phyloP scores from a whole-genome alignment of 2,329 filamentous ascomycete species.

The Zopfia rhizophila region DNA sequence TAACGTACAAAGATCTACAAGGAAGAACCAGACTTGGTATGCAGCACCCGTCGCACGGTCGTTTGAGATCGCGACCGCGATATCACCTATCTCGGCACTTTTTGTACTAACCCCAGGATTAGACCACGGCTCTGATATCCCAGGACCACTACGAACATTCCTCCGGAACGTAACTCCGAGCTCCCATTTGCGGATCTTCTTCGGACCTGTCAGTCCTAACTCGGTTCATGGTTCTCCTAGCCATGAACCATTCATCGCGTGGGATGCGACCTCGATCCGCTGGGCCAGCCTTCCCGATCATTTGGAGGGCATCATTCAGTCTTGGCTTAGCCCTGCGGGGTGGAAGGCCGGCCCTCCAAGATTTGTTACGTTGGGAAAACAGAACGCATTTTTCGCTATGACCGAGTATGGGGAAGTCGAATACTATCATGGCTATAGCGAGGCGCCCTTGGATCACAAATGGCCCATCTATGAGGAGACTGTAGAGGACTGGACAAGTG shows the following conservation, averaged over 20 bases:
- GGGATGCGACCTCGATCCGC: slow-evolving; percentile 45
- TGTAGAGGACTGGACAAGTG: slow-evolving; percentile 46
- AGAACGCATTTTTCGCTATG: slow-evolving; percentile 48
- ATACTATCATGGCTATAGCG: slow-evolving; percentile 30
- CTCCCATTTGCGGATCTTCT: slow-evolving; percentile 41
- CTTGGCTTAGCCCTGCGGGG: slow-evolving; percentile 49
- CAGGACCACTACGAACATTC: slow-evolving; percentile 31
- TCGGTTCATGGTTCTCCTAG: background rate
- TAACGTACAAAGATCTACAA: slow-evolving; percentile 41
- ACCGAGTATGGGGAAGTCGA: slow-evolving; percentile 49
- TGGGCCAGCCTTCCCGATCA: slow-evolving; percentile 39
- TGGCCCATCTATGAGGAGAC: slow-evolving; percentile 48
- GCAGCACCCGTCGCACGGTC: background rate
- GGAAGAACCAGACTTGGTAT: slow-evolving; percentile 38
- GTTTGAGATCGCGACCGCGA: background rate
- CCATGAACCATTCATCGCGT: slow-evolving; percentile 44
- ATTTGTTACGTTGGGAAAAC: slow-evolving; percentile 42
- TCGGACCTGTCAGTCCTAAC: slow-evolving; percentile 38
- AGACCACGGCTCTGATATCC: slow-evolving; percentile 39
- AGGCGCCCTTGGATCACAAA: slow-evolving; percentile 18
- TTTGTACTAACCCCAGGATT: background rate
- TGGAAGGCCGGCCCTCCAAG: slow-evolving; percentile 49
- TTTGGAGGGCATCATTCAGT: slow-evolving; percentile 45
- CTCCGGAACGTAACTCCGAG: slow-evolving; percentile 40
- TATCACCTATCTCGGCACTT: background rate